Base-by-base conservation (phyloP, 2,329 filamentous ascomycete species). In the Fusarium buharicum region DNA sequence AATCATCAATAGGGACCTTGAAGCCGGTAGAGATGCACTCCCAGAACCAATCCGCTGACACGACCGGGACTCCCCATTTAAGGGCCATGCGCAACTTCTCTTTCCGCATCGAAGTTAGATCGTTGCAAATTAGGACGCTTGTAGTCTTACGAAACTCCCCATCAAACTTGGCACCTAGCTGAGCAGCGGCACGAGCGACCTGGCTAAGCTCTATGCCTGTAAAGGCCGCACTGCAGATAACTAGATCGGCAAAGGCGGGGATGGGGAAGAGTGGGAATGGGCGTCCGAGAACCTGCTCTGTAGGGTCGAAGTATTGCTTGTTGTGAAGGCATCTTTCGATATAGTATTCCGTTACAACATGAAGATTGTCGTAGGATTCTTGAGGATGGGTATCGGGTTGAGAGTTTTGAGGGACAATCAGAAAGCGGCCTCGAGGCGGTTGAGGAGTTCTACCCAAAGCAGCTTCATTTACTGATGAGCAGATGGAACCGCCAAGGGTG, bases 261-360 rank as follows among this genome's bases (percentile, higher is more conserved):
- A 96, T 86, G 33, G 87, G 90, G 64, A 92, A 90, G 27, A 79
- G 77, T 6, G 86, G 82, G 60, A 97, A 91, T 3, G 95, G 93
- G 7, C 86, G 86, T 55, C 92, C 93, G 20, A 96, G 83, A 36
- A 91, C 82, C 20, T 95, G 87, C 5, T 85, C 81, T 47, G 81
- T 78, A 6, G 93, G 92, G 27, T 90, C 80, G 41, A 92, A 81
- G 67, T 94, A 85, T 22, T 78, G 79, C 74, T 91, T 95, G 62
- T 86, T 86, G 72, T 93, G 88, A 34, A 99, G 79, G 73, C 94
- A 98, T 43, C 87, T 86, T 77, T 99, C 95, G 48, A 99, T 83
- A 84, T 94, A 99, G 82, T 95, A 96, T 72, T 97, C 93, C 11
- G 93, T 98, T 28, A 96, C 87, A 38, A 84, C 73, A 46, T 81